phyloP scores from a whole-genome alignment of 164 flowering plant genomes.

The Tinospora cordifolia region DNA sequence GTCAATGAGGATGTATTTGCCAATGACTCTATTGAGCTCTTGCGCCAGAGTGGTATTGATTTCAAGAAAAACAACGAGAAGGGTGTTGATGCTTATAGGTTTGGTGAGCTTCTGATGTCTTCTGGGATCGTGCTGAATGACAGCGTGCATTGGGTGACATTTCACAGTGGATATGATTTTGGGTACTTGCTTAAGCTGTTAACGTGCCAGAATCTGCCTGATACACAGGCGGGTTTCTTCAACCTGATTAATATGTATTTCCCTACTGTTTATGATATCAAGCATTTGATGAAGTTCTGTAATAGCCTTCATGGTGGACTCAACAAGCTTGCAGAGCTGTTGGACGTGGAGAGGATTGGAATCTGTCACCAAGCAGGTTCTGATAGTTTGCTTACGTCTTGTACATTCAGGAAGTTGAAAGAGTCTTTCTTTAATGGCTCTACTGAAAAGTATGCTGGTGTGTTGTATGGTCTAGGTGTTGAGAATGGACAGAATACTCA shows the following conservation, averaged over 20 bases:
- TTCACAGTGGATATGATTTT: conserved; percentile 34
- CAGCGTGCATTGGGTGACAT: conserved; percentile 33
- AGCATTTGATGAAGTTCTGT: conserved; percentile 54
- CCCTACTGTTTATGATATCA: conserved; percentile 49
- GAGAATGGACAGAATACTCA: conserved; percentile 31
- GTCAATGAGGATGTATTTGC: conserved; percentile 31
- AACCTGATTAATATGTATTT: conserved; percentile 35
- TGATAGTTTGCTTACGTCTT: conserved; percentile 54
- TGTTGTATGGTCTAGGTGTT: conserved; percentile 43
- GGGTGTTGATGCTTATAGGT: conserved; percentile 22
- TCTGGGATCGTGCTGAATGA: conserved; percentile 31
- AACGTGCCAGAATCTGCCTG: conserved; percentile 40
- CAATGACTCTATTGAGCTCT: conserved; percentile 37
- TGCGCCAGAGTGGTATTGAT: conserved; percentile 32
- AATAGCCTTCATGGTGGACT: conserved; percentile 56
- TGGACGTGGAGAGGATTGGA: conserved; percentile 54
- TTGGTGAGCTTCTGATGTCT: conserved; percentile 26
- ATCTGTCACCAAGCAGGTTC: conserved; percentile 61
- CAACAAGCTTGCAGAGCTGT: conserved; percentile 52
- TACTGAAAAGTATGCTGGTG: conserved; percentile 50
- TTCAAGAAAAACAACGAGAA: conserved; percentile 26
- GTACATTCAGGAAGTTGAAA: conserved; percentile 51
- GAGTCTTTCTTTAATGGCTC: conserved; percentile 42
- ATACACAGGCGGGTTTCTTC: conserved; percentile 33
- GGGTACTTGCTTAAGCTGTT: conserved; percentile 49